Evolutionary conservation across 441 rosid species (phyloP), one percentile per base, ranked within the genome.

Genomic region (Erodium trifolium): DNA sequence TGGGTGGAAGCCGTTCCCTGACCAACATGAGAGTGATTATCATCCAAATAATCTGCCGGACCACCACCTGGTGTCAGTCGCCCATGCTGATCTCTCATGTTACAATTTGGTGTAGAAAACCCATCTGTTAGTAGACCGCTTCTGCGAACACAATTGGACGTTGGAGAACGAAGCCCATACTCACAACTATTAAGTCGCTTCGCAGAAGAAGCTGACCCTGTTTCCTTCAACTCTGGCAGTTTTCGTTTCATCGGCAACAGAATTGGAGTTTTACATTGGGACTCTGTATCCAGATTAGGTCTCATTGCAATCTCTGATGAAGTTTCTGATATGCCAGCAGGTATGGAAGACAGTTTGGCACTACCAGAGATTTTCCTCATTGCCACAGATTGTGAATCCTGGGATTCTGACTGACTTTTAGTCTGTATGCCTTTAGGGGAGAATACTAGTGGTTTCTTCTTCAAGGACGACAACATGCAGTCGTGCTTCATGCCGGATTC

Each of bases 211-310:
- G 86, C 72, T 67, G 73, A 72, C 16, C 82, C 84, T 69, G 78
- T 19, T 66, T 88, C 99, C 81, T 86, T 94, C 65, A 90, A 67
- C 73, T 92, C 98, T 0, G 81, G 79, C 67, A 86, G 69, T 68
- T 94, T 94, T 66, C 99, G 82, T 82, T 92, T 92, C 84, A 85
- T 81, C 35, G 93, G 96, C 71, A 88, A 72, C 43, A 80, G 64
- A 71, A 84, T 75, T 65, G 97, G 97, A 66, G 96, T 86, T 82
- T 84, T 94, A 76, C 78, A 85, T 47, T 79, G 82, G 73, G 80
- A 72, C 45, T 89, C 96, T 16, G 75, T 62, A 68, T 89, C 99
- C 71, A 63, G 65, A 76, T 70, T 79, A 43, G 69, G 70, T 72
- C 82, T 85, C 41, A 55, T 66, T 60, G 63, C 70, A 65, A 82